These are phyloP conservation scores for Hordeum marinum DNA, from an alignment of 176 grass and related monocot genomes.

Conservation along the genomic window DNA sequence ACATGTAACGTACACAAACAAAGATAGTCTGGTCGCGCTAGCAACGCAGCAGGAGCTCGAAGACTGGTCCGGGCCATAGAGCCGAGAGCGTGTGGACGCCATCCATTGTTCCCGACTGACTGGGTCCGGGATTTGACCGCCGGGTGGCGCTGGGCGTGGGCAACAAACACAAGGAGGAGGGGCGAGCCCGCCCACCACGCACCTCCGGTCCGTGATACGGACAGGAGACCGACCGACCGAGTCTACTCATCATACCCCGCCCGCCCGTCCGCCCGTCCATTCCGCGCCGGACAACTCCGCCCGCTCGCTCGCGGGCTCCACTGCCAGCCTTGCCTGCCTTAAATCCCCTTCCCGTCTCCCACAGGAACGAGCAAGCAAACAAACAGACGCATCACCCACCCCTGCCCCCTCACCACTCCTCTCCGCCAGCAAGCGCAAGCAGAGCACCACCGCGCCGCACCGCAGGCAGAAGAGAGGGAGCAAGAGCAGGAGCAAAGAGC, in stretches of 20 bases:
- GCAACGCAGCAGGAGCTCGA: neutral
- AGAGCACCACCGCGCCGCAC: neutral
- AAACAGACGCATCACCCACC: neutral
- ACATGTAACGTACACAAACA: too few relatives aligned
- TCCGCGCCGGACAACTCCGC: neutral
- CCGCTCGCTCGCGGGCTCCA: neutral
- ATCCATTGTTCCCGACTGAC: neutral
- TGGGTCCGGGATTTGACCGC: neutral
- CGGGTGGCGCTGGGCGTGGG: too few relatives aligned
- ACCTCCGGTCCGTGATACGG: neutral
- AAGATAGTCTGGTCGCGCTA: neutral
- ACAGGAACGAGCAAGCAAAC: neutral
- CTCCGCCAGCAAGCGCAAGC: neutral
- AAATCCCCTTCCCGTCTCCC: neutral
- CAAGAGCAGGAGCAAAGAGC: too few relatives aligned
- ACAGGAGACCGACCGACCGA: slow-evolving; percentile 10
- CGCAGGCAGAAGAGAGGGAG: neutral
- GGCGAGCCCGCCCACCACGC: neutral
- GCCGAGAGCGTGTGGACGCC: neutral
- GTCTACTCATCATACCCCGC: neutral
- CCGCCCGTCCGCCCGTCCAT: neutral
- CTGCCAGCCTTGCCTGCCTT: neutral
- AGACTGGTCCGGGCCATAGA: neutral
- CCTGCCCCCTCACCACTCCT: neutral
- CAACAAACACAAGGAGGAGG: neutral